Percentiles rank a stretch among this genome's conserved stretches.
These are phyloP conservation scores for Gyrodon lividus DNA, from an alignment of 768 basidiomycete species.

Conservation along the genomic window DNA sequence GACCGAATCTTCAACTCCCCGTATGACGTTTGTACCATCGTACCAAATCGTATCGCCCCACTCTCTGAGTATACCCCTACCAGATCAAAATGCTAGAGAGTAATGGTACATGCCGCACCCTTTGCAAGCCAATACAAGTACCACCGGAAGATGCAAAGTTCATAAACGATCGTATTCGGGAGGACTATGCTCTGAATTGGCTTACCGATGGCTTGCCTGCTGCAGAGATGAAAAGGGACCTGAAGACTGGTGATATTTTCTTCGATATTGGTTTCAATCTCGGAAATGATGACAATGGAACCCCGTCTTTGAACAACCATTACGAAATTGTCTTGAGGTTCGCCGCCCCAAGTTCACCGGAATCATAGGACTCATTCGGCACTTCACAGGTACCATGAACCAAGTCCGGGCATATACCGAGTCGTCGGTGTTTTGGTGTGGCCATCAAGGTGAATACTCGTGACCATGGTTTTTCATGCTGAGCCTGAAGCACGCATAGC, in stretches of 20 bases:
- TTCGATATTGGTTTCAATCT: slow-evolving; percentile 94
- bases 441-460: slow-evolving; percentile 44
- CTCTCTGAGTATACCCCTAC: slow-evolving; percentile 7
- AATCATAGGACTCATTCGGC: slow-evolving; percentile 7
- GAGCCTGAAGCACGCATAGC: slow-evolving; percentile 35
- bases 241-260: slow-evolving; percentile 78
- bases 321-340: slow-evolving; percentile 83
- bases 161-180: slow-evolving; percentile 86
- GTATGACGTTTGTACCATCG: slow-evolving; percentile 64
- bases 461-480: not conserved
- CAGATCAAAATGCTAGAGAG: slow-evolving; percentile 83
- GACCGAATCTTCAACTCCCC: slow-evolving; percentile 92
- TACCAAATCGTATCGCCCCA: not conserved
- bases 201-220: slow-evolving; percentile 92
- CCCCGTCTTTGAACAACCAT: slow-evolving; percentile 85
- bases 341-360: slow-evolving; percentile 11
- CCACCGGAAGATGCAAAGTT: slow-evolving; percentile 77
- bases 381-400: slow-evolving; percentile 70
- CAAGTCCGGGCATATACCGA: slow-evolving; percentile 67
- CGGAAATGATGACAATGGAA: slow-evolving; percentile 66
- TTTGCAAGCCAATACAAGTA: slow-evolving; percentile 61
- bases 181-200: slow-evolving; percentile 94
- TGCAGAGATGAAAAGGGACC: slow-evolving; percentile 87
- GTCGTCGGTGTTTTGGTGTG: slow-evolving; percentile 94
- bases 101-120: slow-evolving; percentile 68